These are phyloP conservation scores for Penicillium psychrosexuale DNA, from an alignment of 2,329 filamentous ascomycete genomes.

Conservation along the genomic window DNA sequence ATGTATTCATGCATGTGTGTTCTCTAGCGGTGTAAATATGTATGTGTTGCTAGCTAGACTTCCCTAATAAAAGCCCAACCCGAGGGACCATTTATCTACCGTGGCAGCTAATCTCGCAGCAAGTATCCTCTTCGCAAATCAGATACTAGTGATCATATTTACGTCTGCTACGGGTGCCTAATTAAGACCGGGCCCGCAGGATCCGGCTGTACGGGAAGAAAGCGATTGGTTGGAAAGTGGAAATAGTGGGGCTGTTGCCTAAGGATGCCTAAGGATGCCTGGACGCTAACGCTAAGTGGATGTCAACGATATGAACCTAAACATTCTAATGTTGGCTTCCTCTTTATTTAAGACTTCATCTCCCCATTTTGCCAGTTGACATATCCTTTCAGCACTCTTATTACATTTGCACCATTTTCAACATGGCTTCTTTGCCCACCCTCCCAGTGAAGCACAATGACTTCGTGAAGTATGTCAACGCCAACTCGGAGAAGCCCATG, in stretches of 20 bases:
- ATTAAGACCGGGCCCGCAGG: too few relatives aligned
- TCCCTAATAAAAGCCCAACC: too few relatives aligned
- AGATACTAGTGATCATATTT: too few relatives aligned
- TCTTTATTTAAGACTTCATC: neutral
- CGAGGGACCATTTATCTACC: too few relatives aligned
- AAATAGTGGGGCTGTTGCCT: slow-evolving; percentile 1
- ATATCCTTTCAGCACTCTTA: neutral
- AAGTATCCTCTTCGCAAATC: too few relatives aligned
- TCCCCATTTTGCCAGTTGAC: neutral
- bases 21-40: too few relatives aligned
- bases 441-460: slow-evolving; percentile 29
- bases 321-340: neutral
- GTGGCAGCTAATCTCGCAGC: too few relatives aligned
- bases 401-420: neutral
- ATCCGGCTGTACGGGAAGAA: neutral
- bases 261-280: slow-evolving; percentile 7
- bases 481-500: slow-evolving; percentile 26
- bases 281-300: neutral
- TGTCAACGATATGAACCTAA: neutral
- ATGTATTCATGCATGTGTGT: too few relatives aligned
- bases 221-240: neutral
- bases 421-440: slow-evolving; percentile 22
- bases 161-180: too few relatives aligned
- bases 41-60: too few relatives aligned
- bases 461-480: slow-evolving; percentile 28